These are phyloP conservation scores for Pezicula neosporulosa DNA, from an alignment of 2,329 filamentous ascomycete species.

Conservation along the genomic window DNA sequence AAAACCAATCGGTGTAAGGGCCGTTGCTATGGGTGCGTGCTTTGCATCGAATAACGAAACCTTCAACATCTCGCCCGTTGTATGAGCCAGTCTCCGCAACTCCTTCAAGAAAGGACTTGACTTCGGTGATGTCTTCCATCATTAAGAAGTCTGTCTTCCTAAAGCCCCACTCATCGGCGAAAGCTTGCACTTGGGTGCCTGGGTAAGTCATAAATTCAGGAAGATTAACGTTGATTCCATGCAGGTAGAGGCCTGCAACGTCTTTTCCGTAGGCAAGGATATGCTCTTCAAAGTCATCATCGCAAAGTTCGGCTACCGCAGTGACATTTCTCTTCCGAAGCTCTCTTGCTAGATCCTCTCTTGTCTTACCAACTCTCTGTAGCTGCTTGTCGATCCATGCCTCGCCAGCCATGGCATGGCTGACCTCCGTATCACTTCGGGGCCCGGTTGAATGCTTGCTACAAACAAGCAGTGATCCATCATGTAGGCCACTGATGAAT, in stretches of 20 bases:
- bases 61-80: constrained; percentile 89
- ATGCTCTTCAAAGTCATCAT: constrained; percentile 95
- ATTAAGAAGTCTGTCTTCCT: constrained; percentile 79
- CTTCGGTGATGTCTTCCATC: constrained; percentile 69
- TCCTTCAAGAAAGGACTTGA: constrained; percentile 77
- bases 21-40: constrained; percentile 43
- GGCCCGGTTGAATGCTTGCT: constrained; percentile 96
- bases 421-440: constrained; percentile 66
- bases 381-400: constrained; percentile 79
- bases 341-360: constrained; percentile 71
- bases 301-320: constrained; percentile 92
- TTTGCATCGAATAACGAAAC: constrained; percentile 92
- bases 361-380: constrained; percentile 70
- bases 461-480: constrained; percentile 89
- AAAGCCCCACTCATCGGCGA: constrained; percentile 92
- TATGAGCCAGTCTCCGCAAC: constrained; percentile 87
- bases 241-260: constrained; percentile 85
- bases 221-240: constrained; percentile 95
- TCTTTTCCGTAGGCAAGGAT: constrained; percentile 85
- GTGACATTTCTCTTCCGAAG: constrained; percentile 83
- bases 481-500: constrained; percentile 88
- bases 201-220: constrained; percentile 88
- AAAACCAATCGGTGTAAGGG: constrained; percentile 91
- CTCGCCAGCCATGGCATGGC: constrained; percentile 84
- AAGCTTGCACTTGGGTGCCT: constrained; percentile 77